These are phyloP conservation scores for Euptelea pleiosperma DNA, from an alignment of 164 flowering plant genomes.

Conservation along the genomic window DNA sequence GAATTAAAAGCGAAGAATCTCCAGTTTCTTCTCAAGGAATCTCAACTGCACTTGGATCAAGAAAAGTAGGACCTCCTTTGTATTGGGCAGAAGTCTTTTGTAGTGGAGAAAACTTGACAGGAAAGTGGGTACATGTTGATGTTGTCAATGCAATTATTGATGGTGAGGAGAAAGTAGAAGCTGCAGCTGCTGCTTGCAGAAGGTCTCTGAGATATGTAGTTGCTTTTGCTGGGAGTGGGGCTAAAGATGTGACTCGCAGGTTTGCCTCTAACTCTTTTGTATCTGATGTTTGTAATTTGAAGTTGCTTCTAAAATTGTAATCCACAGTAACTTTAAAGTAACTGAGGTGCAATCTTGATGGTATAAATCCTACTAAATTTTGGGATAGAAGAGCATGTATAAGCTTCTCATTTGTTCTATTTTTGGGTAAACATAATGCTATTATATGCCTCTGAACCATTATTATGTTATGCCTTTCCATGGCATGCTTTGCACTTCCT, in stretches of 20 bases:
- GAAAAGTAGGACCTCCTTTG: slow-evolving; percentile 75
- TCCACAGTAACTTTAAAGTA: neutral
- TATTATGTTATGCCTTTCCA: no score
- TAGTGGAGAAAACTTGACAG: slow-evolving; percentile 74
- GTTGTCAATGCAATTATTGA: slow-evolving; percentile 74
- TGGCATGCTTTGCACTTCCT: no score
- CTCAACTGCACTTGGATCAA: slow-evolving; percentile 78
- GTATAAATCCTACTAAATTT: no score
- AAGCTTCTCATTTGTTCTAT: no score
- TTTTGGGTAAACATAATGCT: no score
- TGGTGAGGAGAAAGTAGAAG: slow-evolving; percentile 84
- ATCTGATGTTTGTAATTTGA: neutral
- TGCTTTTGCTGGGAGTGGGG: slow-evolving; percentile 94
- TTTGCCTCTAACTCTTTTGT: slow-evolving; percentile 19
- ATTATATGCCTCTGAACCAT: no score
- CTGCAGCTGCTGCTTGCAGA: slow-evolving; percentile 78
- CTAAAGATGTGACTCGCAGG: slow-evolving; percentile 99
- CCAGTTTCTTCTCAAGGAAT: slow-evolving; percentile 40
- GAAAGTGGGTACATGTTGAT: slow-evolving; percentile 98
- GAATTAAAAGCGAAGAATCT: slow-evolving; percentile 37
- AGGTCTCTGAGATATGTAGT: slow-evolving; percentile 84
- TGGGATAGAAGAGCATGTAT: no score
- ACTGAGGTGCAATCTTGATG: no score
- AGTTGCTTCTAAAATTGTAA: neutral
- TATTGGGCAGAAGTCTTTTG: slow-evolving; percentile 96